Evolutionary conservation across 1,284 basidiomycete genomes (phyloP).

Genomic region (Melanopsichium pennsylvanicum): DNA sequence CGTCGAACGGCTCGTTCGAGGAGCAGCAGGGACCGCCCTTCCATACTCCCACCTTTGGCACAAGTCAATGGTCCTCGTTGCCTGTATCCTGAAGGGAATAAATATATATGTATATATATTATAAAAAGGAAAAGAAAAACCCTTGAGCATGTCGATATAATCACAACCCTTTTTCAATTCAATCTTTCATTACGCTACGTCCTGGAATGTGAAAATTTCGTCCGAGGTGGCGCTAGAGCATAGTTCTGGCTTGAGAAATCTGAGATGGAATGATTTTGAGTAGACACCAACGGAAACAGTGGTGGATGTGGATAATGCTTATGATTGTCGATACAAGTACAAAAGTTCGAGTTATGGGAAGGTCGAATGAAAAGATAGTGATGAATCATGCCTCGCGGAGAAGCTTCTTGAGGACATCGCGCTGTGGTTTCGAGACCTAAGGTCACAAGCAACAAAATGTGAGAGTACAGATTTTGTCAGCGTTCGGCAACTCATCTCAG

Average conservation of each 20-base stretch:
- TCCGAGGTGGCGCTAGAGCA: too few relatives aligned
- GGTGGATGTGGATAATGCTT: not conserved
- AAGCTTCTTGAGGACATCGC: conserved; percentile 41
- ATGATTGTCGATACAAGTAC: conserved; percentile 37
- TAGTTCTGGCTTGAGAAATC: too few relatives aligned
- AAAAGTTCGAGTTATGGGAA: not conserved
- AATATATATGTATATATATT: too few relatives aligned
- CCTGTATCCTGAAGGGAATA: conserved; percentile 7
- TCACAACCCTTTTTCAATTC: too few relatives aligned
- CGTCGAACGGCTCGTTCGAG: conserved; percentile 1
- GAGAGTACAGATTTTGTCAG: not conserved
- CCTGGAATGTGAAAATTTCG: too few relatives aligned
- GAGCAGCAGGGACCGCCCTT: conserved; percentile 16
- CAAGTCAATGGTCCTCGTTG: conserved; percentile 11
- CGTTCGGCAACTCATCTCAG: not conserved
- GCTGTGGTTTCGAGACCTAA: conserved; percentile 44
- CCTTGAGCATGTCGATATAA: too few relatives aligned
- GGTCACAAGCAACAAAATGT: not conserved
- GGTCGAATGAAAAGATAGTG: too few relatives aligned
- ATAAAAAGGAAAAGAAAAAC: too few relatives aligned
- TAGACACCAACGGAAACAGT: too few relatives aligned
- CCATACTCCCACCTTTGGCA: conserved; percentile 31
- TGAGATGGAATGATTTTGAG: too few relatives aligned
- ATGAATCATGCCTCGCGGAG: conserved; percentile 27
- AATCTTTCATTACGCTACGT: too few relatives aligned